Evolutionary conservation across 2,329 filamentous ascomycete genomes (phyloP), one percentile per base, ranked within the genome.

Genomic region (Xylaria sp.): DNA sequence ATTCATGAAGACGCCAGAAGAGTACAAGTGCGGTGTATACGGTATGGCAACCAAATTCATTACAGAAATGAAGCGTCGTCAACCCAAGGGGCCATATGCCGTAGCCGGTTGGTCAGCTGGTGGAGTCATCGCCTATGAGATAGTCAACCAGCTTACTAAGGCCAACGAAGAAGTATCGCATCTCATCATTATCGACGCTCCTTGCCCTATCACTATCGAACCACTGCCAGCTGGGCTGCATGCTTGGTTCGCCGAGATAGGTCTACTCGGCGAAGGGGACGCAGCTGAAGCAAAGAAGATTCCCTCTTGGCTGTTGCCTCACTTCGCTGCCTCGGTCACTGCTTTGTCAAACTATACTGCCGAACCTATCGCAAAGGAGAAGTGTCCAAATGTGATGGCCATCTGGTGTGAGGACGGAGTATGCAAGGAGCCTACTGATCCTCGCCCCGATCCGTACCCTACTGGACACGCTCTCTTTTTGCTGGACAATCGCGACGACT

Each of bases 81-180:
- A 94, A 79, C 89, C 91, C 2, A 76, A 83, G 25, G 92, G 92
- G 0, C 89, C 90, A 0, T 93, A 92, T 79, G 85, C 86, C 60
- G 80, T 94, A 0, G 87, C 89, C 18, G 92, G 92, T 28, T 94
- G 91, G 92, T 92, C 89, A n/a, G 91, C 91, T 1, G 92, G 92
- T 31, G 91, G 92, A 44, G 90, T 93, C 57, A 89, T 90, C 68
- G 90, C 91, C 51, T 93, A 88, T 75, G 89, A 92, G 73, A 89
- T 89, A 10, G 86, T 89, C 18, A 86, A 86, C 63, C 87, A 90
- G 71, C 83, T 92, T 18, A 84, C 84, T 67, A 84, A 85, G 70
- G 84, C 83, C 2, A 86, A 87, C 18, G 87, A 91, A 54, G 77
- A 77, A 20, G 88, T 92, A 3, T 86, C 88, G 5, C 82, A 87